phyloP scores from a whole-genome alignment of 1,284 basidiomycete species.

The Pseudomicrostroma phylloplanum region DNA sequence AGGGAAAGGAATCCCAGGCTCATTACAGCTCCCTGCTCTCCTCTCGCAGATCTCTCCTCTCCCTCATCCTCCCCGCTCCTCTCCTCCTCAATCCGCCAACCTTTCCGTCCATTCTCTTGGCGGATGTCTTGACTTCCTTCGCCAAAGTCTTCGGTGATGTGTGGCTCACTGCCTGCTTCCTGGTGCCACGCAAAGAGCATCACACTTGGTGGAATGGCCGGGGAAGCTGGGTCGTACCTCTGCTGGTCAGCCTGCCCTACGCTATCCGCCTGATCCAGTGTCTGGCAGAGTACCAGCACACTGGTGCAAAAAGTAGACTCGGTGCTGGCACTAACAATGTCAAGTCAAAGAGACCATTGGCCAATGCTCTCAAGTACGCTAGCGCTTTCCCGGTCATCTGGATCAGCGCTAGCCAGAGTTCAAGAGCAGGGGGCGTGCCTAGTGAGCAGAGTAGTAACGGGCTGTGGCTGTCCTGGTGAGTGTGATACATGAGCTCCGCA shows the following conservation, averaged over 20 bases:
- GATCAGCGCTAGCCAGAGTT: constrained; percentile 20
- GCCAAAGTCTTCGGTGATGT: constrained; percentile 93
- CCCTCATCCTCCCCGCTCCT: constrained; percentile 67
- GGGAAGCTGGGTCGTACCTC: constrained; percentile 60
- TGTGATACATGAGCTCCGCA: not conserved
- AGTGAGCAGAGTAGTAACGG: constrained; percentile 3
- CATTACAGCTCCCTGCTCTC: constrained; percentile 9
- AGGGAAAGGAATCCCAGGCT: not conserved
- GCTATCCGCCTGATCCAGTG: constrained; percentile 87
- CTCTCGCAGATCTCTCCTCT: constrained; percentile 57
- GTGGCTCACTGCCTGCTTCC: constrained; percentile 75
- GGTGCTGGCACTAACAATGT: not conserved
- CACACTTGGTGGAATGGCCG: constrained; percentile 42
- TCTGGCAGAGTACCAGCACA: constrained; percentile 69
- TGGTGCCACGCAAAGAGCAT: constrained; percentile 56
- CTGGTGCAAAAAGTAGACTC: not conserved
- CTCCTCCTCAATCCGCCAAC: constrained; percentile 60
- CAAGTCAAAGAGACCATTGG: constrained; percentile 60
- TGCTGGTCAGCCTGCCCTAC: constrained; percentile 87
- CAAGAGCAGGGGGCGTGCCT: constrained; percentile 8
- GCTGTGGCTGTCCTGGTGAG: not conserved
- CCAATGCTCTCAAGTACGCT: constrained; percentile 93
- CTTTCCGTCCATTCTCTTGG: constrained; percentile 87
- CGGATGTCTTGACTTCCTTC: constrained; percentile 91
- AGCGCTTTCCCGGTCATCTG: constrained; percentile 96